Conservation (phyloP, 148 eudicot species). For the Oxyria digyna region DNA sequence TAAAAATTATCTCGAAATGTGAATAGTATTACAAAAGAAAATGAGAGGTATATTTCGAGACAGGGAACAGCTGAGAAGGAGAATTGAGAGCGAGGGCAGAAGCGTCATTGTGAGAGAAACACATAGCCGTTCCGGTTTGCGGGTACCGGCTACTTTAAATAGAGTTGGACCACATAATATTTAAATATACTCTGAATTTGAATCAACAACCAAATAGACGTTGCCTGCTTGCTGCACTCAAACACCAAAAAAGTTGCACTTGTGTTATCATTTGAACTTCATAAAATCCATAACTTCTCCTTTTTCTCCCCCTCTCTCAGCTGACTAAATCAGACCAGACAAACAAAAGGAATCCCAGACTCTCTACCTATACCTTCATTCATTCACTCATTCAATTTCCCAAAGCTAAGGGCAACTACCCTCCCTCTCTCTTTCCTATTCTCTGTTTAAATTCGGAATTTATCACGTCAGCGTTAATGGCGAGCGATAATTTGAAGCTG, state of each 20-base stretch:
- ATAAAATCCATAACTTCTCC: background rate
- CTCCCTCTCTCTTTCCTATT: background rate
- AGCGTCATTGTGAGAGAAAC: background rate
- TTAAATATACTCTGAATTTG: background rate
- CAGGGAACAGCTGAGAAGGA: no score
- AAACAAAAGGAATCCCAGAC: background rate
- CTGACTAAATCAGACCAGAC: constrained; percentile 1
- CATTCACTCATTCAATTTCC: background rate
- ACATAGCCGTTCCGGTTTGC: constrained; percentile 2
- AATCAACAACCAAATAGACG: background rate
- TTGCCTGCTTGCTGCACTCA: background rate
- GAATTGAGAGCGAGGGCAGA: no score
- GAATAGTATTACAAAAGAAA: no score
- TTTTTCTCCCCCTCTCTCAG: background rate
- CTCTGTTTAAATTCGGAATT: background rate
- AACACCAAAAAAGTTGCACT: background rate
- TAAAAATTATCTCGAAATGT: no score
- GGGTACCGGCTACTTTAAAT: background rate
- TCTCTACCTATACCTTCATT: background rate
- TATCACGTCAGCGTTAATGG: background rate
- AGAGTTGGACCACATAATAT: background rate
- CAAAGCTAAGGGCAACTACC: background rate
- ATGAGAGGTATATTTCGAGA: no score
- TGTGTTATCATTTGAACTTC: background rate
- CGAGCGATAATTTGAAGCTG: background rate